Percentiles rank a stretch among this genome's conserved stretches.
phyloP scores from a whole-genome alignment of 495 filamentous ascomycete species.

The Darksidea phi region DNA sequence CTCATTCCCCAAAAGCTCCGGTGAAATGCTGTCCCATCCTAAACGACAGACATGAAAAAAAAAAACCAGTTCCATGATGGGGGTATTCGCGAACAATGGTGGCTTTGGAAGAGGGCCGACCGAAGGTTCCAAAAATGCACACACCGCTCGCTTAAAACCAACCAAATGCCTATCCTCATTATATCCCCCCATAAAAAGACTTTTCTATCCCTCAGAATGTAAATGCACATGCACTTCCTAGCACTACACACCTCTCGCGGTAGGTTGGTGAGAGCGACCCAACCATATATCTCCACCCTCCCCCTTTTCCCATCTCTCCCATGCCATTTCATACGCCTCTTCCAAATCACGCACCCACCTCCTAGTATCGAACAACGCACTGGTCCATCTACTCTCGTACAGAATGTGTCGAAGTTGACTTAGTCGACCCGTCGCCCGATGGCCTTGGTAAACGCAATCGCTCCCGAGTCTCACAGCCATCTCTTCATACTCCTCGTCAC shows the following conservation, averaged over 20 bases:
- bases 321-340: constrained; percentile 81
- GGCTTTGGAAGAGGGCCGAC: no score
- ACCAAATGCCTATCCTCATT: not conserved
- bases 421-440: constrained; percentile 57
- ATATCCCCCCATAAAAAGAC: not conserved
- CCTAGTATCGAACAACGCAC: constrained; percentile 84
- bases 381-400: constrained; percentile 76
- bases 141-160: no score
- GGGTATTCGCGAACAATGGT: no score
- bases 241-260: not conserved
- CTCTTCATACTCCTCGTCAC: constrained; percentile 79
- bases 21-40: no score
- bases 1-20: no score
- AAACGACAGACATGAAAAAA: no score
- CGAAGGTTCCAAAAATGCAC: no score
- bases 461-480: constrained; percentile 72
- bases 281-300: constrained; percentile 87
- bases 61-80: no score
- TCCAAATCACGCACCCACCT: constrained; percentile 94
- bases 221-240: not conserved
- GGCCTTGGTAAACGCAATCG: constrained; percentile 59
- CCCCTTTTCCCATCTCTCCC: constrained; percentile 81
- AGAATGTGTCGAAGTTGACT: constrained; percentile 74
- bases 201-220: not conserved
- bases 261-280: not conserved